phyloP scores from a whole-genome alignment of 805 yeast genomes.

The Torulaspora gathmanii region DNA sequence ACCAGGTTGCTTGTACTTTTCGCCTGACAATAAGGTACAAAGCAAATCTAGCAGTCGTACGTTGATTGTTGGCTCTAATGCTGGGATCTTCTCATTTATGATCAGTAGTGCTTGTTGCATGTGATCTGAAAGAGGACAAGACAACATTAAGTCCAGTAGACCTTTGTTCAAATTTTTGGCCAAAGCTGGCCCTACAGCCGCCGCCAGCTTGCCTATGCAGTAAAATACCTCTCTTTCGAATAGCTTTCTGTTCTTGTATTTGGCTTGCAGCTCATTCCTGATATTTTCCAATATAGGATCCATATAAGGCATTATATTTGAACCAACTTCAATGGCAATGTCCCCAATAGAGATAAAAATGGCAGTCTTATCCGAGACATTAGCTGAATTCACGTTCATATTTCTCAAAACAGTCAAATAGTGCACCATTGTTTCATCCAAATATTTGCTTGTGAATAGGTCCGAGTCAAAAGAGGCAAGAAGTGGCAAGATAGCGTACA shows the following conservation, averaged over 20 bases:
- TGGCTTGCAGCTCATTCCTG: constrained; percentile 63
- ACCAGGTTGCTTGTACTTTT: constrained; percentile 77
- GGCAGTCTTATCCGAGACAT: constrained; percentile 56
- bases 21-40: constrained; percentile 75
- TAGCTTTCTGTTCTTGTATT: constrained; percentile 55
- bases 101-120: constrained; percentile 71
- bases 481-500: constrained; percentile 77
- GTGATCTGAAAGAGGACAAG: constrained; percentile 78
- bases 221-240: constrained; percentile 82
- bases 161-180: constrained; percentile 84
- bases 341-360: constrained; percentile 80
- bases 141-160: constrained; percentile 69
- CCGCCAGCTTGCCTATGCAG: constrained; percentile 80
- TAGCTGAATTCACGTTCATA: constrained; percentile 39
- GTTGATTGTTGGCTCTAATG: constrained; percentile 68
- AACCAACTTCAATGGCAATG: constrained; percentile 68
- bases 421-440: constrained; percentile 73
- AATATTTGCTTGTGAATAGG: constrained; percentile 70
- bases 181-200: constrained; percentile 87
- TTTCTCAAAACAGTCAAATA: constrained; percentile 74
- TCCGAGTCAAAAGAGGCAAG: constrained; percentile 74
- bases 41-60: constrained; percentile 65
- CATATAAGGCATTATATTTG: constrained; percentile 79
- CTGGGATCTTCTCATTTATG: constrained; percentile 69
- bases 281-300: constrained; percentile 83